Evolutionary conservation across 352 stramenopile genomes (phyloP).

Genomic region (Phytophthora boehmeriae): DNA sequence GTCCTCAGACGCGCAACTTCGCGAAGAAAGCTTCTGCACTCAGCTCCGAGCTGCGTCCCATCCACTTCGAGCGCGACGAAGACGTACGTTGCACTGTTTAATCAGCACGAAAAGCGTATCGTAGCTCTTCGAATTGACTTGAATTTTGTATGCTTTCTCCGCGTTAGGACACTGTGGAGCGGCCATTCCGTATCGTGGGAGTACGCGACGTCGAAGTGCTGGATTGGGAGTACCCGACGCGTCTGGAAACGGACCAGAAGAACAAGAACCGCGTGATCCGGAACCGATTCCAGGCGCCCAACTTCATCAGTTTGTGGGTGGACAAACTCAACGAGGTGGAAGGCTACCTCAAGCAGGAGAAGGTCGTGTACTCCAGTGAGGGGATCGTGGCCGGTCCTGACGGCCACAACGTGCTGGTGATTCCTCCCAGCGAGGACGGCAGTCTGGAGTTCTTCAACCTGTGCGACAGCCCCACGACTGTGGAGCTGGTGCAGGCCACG

Average conservation of each 20-base stretch:
- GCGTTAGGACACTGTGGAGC: conserved; percentile 39
- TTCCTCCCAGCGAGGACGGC: conserved; percentile 66
- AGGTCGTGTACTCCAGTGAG: conserved; percentile 63
- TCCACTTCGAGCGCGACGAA: conserved; percentile 76
- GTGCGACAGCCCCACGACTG: conserved; percentile 77
- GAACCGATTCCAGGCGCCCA: conserved; percentile 80
- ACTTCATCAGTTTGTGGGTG: conserved; percentile 88
- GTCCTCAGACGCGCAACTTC: conserved; percentile 25
- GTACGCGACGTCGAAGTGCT: conserved; percentile 80
- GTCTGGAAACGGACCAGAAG: conserved; percentile 69
- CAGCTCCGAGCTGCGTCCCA: conserved; percentile 45
- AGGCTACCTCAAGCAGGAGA: conserved; percentile 65
- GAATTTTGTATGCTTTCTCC: conserved; percentile 1
- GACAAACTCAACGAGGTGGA: conserved; percentile 75
- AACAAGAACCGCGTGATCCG: conserved; percentile 61
- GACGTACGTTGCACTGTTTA: conserved; percentile 41
- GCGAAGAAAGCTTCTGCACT: conserved; percentile 22
- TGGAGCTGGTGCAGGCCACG: conserved; percentile 85
- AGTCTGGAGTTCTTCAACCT: conserved; percentile 86
- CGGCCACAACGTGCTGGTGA: conserved; percentile 69
- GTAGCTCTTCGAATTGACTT: conserved; percentile 7
- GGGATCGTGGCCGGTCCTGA: conserved; percentile 65
- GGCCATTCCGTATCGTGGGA: conserved; percentile 80
- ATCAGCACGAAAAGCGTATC: background rate
- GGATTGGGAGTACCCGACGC: conserved; percentile 80